phyloP scores from a whole-genome alignment of 257 asterid genomes.

The Thymus quinquecostatus region DNA sequence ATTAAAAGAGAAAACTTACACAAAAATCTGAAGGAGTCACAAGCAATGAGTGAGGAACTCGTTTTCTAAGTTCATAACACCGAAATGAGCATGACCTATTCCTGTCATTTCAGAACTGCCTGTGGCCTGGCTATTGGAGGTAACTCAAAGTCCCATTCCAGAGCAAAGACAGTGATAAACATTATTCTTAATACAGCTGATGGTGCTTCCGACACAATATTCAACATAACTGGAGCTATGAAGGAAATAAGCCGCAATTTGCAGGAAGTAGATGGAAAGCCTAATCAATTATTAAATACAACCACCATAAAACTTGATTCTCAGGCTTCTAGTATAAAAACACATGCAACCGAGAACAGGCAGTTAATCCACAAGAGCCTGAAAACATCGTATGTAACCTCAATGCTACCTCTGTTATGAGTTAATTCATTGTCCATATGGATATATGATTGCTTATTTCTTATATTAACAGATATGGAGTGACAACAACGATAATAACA shows the following conservation, averaged over 20 bases:
- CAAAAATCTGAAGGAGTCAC: conserved; percentile 1
- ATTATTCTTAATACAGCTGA: conserved; percentile 75
- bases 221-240: conserved; percentile 71
- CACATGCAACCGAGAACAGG: conserved; percentile 61
- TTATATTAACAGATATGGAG: conserved; percentile 50
- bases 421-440: not conserved
- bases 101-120: conserved; percentile 58
- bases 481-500: conserved; percentile 52
- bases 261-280: conserved; percentile 43
- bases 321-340: conserved; percentile 61
- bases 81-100: not conserved
- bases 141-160: conserved; percentile 62
- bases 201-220: conserved; percentile 64
- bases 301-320: conserved; percentile 59
- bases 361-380: conserved; percentile 52
- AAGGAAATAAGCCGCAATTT: conserved; percentile 54
- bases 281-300: conserved; percentile 49
- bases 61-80: conserved; percentile 5
- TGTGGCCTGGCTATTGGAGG: conserved; percentile 81
- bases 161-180: conserved; percentile 61
- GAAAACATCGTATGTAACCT: conserved; percentile 44
- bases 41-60: conserved; percentile 8
- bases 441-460: conserved; percentile 24
- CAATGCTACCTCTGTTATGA: not conserved
- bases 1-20: not conserved